A percentile compares a stretch with the other conserved stretches of the same genome.
Conservation (phyloP, 805 yeast genomes). For the Yarrowia sp. region DNA sequence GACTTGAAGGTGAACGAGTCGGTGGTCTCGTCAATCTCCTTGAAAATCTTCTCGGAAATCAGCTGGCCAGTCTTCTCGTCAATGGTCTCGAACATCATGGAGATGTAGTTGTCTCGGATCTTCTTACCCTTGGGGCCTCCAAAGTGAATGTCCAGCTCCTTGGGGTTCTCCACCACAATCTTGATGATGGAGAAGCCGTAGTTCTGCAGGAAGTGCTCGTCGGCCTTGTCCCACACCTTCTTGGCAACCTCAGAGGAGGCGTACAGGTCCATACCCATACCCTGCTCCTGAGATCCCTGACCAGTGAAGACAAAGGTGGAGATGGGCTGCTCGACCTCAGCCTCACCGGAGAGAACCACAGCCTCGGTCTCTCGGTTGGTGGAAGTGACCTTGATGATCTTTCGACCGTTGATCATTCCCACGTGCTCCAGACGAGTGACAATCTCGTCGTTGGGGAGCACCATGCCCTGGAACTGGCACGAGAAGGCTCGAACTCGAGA, state of each 20-base stretch:
- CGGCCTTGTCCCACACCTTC: conserved; percentile 98
- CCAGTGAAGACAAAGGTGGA: conserved; percentile 98
- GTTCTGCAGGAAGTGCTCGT: conserved; percentile 82
- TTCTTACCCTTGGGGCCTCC: conserved; percentile 97
- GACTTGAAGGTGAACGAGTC: conserved; percentile 85
- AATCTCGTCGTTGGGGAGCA: conserved; percentile 88
- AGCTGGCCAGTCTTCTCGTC: conserved; percentile 71
- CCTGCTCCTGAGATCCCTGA: conserved; percentile 99
- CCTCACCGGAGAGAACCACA: conserved; percentile 85
- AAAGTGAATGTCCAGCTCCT: conserved; percentile 90
- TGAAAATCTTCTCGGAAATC: conserved; percentile 92
- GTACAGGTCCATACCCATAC: conserved; percentile 99
- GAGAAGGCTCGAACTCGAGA: conserved; percentile 92
- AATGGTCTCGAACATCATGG: conserved; percentile 97
- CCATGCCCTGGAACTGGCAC: conserved; percentile 94
- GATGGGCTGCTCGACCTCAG: conserved; percentile 97
- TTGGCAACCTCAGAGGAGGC: conserved; percentile 86
- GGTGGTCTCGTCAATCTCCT: conserved; percentile 77
- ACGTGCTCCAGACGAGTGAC: conserved; percentile 87
- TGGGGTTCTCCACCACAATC: conserved; percentile 93
- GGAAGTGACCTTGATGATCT: conserved; percentile 89
- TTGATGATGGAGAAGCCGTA: conserved; percentile 97
- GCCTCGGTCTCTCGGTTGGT: conserved; percentile 75
- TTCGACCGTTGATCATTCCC: conserved; percentile 99
- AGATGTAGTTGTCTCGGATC: conserved; percentile 89